Percentiles rank a stretch among this genome's conserved stretches.
These are phyloP conservation scores for Botrytis pseudocinerea DNA, from an alignment of 2,329 filamentous ascomycete genomes.

Conservation along the genomic window DNA sequence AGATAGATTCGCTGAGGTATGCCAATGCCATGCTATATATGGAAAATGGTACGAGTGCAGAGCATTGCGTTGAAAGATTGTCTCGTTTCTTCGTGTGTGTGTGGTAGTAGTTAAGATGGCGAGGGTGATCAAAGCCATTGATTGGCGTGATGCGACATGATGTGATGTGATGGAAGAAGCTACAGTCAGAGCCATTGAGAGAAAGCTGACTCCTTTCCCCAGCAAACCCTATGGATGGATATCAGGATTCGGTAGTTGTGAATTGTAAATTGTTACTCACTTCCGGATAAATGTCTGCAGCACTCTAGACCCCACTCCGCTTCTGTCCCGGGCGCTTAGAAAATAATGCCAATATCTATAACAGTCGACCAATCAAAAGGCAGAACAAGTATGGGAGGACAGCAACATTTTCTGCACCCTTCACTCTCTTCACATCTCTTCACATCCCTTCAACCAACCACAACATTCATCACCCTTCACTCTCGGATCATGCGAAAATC, in stretches of 20 bases:
- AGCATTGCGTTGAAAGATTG: neutral
- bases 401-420: neutral
- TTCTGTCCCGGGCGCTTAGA: constrained; percentile 9
- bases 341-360: neutral
- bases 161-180: neutral
- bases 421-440: constrained; percentile 1
- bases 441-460: constrained; percentile 15
- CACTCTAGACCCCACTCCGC: neutral
- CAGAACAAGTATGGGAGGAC: neutral
- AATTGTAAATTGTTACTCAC: neutral
- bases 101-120: neutral
- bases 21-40: neutral
- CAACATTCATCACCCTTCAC: neutral
- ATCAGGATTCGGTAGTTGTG: neutral
- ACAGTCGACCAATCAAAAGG: constrained; percentile 2
- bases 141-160: neutral
- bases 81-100: neutral
- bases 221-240: neutral
- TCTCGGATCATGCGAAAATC: neutral
- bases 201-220: neutral
- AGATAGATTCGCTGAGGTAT: neutral
- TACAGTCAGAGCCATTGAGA: neutral
- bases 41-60: neutral
- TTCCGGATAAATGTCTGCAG: neutral
- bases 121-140: neutral